Conservation (phyloP, 2,329 filamentous ascomycete genomes). For the Stachybotrys chartarum region DNA sequence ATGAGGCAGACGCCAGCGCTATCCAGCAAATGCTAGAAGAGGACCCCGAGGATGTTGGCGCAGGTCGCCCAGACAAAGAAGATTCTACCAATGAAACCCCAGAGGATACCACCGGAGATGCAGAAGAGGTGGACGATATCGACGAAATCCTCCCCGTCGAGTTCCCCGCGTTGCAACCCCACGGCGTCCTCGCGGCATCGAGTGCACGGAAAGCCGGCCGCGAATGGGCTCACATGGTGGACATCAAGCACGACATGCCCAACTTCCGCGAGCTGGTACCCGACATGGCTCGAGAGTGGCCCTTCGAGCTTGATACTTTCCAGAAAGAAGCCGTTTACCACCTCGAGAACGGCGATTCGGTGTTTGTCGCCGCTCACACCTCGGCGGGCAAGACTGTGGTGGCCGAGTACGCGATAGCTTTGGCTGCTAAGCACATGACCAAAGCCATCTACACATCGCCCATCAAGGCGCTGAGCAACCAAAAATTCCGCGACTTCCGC, state of each 20-base stretch:
- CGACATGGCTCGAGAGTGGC: conserved; percentile 93
- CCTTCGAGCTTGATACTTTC: conserved; percentile 95
- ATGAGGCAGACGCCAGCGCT: conserved; percentile 59
- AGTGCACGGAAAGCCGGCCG: conserved; percentile 66
- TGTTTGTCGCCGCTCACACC: conserved; percentile 96
- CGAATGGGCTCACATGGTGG: conserved; percentile 98
- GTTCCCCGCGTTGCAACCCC: conserved; percentile 84
- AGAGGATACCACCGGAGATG: conserved; percentile 22
- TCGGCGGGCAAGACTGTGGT: conserved; percentile 98
- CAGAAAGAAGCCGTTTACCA: conserved; percentile 99
- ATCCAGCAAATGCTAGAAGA: conserved; percentile 56
- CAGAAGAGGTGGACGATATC: conserved; percentile 56
- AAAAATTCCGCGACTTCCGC: conserved; percentile 95
- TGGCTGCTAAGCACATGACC: conserved; percentile 98
- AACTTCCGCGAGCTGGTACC: conserved; percentile 92
- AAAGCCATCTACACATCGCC: conserved; percentile 99
- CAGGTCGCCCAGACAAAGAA: conserved; percentile 22
- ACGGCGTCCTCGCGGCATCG: conserved; percentile 65
- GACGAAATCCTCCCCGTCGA: conserved; percentile 86
- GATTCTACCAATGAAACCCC: conserved; percentile 10
- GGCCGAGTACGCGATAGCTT: conserved; percentile 92
- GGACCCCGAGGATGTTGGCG: conserved; percentile 35
- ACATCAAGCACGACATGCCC: conserved; percentile 86
- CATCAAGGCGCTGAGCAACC: conserved; percentile 96
- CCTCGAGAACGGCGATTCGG: conserved; percentile 90